These are phyloP conservation scores for Sisymbrium altissimum DNA, from an alignment of 345 rosid species.

Conservation along the genomic window DNA sequence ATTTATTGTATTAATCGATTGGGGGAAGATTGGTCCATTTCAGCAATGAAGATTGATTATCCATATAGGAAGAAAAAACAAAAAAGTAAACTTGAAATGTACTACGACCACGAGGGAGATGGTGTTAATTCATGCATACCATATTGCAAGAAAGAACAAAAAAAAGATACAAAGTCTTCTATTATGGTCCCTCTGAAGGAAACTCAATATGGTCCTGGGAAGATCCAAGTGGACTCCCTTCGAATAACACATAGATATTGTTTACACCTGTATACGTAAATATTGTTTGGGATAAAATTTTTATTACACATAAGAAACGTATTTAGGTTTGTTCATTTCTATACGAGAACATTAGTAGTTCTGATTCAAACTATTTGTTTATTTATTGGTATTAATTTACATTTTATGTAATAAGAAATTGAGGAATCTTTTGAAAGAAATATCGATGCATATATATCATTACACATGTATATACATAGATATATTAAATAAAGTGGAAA, in stretches of 20 bases:
- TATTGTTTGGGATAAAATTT: neutral
- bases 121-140: constrained; percentile 27
- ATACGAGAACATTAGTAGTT: too few relatives aligned
- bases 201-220: constrained; percentile 15
- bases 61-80: constrained; percentile 1
- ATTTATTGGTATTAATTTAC: too few relatives aligned
- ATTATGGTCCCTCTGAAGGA: constrained; percentile 16
- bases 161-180: neutral
- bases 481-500: too few relatives aligned
- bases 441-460: neutral
- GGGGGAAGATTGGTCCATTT: constrained; percentile 5
- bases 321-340: too few relatives aligned
- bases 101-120: constrained; percentile 34
- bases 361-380: too few relatives aligned
- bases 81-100: constrained; percentile 24
- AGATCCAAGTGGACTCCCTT: constrained; percentile 16
- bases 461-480: neutral
- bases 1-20: constrained; percentile 6
- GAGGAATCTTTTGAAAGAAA: too few relatives aligned
- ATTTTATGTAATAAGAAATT: too few relatives aligned
- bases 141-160: constrained; percentile 8
- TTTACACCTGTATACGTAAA: neutral
- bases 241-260: neutral
- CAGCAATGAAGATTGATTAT: constrained; percentile 12
- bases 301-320: too few relatives aligned